Evolutionary conservation across 2,329 filamentous ascomycete species (phyloP), one percentile per base, ranked within the genome.

Genomic region (Ramularia endophylla): DNA sequence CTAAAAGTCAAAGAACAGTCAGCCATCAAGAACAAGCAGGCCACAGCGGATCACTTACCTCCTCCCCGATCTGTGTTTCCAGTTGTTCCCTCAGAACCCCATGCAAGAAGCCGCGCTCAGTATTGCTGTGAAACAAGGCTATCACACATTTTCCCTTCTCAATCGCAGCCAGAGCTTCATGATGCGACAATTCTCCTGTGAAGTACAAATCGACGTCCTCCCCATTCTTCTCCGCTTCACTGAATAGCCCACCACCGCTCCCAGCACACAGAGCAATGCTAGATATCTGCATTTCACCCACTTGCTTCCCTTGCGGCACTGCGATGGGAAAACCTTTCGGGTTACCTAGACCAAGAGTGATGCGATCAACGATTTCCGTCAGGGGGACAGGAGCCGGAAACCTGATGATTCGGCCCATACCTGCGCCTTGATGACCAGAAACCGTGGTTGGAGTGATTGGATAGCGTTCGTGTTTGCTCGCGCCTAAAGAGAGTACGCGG

Each of bases 151-250:
- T 82, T 1, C 89, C 89, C 44, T 81, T 77, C 69, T 95, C 89
- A 19, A 85, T 87, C 1, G 88, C 87, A 28, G 85, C 79, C 43
- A 98, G 74, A 3, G 90, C 88, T 50, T 92, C 87, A 61, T 98
- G 92, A 61, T 98, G 92, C 56, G 80, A 85, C 72, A 97, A 78
- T 68, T 98, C 92, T 2, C 92, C 92, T 0, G 87, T 97, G 54
- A 98, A 85, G 3, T 94, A 66, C 28, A 97, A 64, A 57, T 95
- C 87, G 0, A 88, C 87, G 30, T 72, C 66, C 43, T 63, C 57
- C 16, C 58, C 59, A 16, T 54, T 54, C 39, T 57, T 57, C 43
- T 61, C 58, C 2, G 81, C 70, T 29, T 75, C 74, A 48, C 80
- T 78, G 44, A 95, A 76, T 15, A 97, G 74, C 28, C 82, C 78